These are phyloP conservation scores for Coemansia sp. DNA, from an alignment of 192 early-diverging fungal genomes.

Conservation along the genomic window DNA sequence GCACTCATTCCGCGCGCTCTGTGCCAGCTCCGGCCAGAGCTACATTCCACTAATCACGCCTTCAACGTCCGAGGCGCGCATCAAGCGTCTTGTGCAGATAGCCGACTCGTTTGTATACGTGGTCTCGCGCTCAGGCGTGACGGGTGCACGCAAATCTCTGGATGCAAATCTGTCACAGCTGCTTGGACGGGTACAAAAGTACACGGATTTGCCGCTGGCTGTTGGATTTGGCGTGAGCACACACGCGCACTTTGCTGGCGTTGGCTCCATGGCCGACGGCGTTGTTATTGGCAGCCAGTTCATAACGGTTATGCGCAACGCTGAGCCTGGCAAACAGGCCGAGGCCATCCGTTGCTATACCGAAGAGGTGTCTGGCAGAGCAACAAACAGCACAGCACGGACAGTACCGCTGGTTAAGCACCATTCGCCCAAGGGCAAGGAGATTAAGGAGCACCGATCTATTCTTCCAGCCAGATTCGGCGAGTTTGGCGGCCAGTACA, in stretches of 20 bases:
- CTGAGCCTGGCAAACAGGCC: slow-evolving; percentile 49
- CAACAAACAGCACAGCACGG: slow-evolving; percentile 21
- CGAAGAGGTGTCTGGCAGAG: slow-evolving; percentile 56
- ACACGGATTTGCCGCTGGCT: slow-evolving; percentile 83
- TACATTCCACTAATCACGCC: slow-evolving; percentile 94
- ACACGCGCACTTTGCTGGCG: slow-evolving; percentile 81
- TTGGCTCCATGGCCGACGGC: slow-evolving; percentile 88
- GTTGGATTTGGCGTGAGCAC: slow-evolving; percentile 97
- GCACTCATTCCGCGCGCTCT: slow-evolving; percentile 77
- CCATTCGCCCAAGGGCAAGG: slow-evolving; percentile 11
- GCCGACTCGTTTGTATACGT: slow-evolving; percentile 97
- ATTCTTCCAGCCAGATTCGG: slow-evolving; percentile 81
- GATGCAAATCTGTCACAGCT: slow-evolving; percentile 69
- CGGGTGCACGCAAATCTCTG: slow-evolving; percentile 75
- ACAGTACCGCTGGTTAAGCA: slow-evolving; percentile 28
- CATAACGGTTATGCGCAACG: slow-evolving; percentile 75
- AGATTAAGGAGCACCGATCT: slow-evolving; percentile 43
- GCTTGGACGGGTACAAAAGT: slow-evolving; percentile 73
- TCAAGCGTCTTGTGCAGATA: slow-evolving; percentile 72
- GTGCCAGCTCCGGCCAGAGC: slow-evolving; percentile 70
- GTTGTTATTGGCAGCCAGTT: slow-evolving; percentile 95
- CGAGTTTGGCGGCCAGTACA: slow-evolving; percentile 95
- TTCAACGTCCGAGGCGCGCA: slow-evolving; percentile 85
- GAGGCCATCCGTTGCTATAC: slow-evolving; percentile 57
- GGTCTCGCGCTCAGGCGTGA: slow-evolving; percentile 91